phyloP scores from a whole-genome alignment of 345 rosid genomes.

The Hirschfeldia incana region DNA sequence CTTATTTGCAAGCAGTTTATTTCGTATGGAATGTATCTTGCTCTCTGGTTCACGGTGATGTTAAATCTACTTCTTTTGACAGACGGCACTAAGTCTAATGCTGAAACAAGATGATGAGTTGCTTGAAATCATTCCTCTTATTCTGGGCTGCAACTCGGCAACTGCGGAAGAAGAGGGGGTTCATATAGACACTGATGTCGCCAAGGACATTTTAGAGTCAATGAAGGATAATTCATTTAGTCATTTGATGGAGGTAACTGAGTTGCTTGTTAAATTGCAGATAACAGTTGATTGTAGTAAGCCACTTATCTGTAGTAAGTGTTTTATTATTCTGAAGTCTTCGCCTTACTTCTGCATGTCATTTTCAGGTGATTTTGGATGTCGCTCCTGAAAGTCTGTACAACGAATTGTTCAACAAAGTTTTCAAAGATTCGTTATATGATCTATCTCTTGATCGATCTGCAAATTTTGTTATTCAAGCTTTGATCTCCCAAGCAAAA shows the following conservation, averaged over 20 bases:
- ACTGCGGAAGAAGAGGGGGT: conserved; percentile 42
- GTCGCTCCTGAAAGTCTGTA: conserved; percentile 84
- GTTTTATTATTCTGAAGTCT: background rate
- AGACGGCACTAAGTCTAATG: conserved; percentile 78
- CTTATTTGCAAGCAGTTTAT: background rate
- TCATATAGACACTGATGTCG: conserved; percentile 43
- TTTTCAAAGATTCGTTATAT: conserved; percentile 70
- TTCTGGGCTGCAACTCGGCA: conserved; percentile 61
- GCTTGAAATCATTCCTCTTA: conserved; percentile 58
- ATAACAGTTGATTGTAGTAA: background rate
- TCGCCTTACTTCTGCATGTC: conserved; percentile 1
- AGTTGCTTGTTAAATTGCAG: conserved; percentile 6
- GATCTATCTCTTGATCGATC: conserved; percentile 80
- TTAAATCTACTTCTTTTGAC: conserved; percentile 37
- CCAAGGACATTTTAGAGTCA: conserved; percentile 46
- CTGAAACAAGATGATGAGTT: conserved; percentile 64
- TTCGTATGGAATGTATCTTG: background rate
- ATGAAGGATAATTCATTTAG: conserved; percentile 84
- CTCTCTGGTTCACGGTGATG: conserved; percentile 1
- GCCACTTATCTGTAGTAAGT: conserved; percentile 13
- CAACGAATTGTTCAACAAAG: conserved; percentile 58
- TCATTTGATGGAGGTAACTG: conserved; percentile 85
- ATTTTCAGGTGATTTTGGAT: conserved; percentile 80
- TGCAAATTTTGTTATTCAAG: conserved; percentile 91
- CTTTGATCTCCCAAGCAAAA: conserved; percentile 72